Base-by-base conservation (phyloP, 768 basidiomycete genomes). In the Xerocomus spinulosus region DNA sequence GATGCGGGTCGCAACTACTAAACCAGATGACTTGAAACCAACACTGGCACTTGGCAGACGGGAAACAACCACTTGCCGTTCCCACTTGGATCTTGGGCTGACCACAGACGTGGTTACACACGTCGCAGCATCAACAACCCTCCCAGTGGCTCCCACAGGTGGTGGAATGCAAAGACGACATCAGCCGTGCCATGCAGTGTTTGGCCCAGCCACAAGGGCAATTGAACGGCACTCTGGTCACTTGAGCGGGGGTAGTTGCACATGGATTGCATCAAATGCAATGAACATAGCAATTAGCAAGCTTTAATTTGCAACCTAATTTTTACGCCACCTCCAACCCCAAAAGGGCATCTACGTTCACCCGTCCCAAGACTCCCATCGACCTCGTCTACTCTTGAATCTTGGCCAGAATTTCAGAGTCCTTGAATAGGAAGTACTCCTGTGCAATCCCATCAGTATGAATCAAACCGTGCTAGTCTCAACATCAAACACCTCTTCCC, bases 401-500 rank as follows among this genome's bases (percentile, higher is more conserved):
- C 76, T 94, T 96, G 50, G 95, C 95, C 44, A 98, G 79, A 65
- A 99, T 96, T 63, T 97, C 94, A 21, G 81, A 68, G 70, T 97
- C 95, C 72, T 85, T 88, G 84, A 94, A 97, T 49, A 99, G 72
- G 75, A 79, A 87, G 71, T 87, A 99, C 65, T 99, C 95, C 93
- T 97, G 20, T 59, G 17, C 25, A 28, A 30, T 44, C 33, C 51
- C 12, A 36, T 60, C 38, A 61, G 48, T 28, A 37, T 12, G 30
- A 33, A 13, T 2, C 14, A 4, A 29, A 42, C 8, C 7, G 26
- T 4, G 5, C 14, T 8, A 5, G 35, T 15, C 35, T 25, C 9
- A 17, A 18, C 15, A 30, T 20, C 4, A 78, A 87, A 50, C 61
- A 92, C 95, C 67, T 97, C 94, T 21, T 98, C 96, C 33, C 93